Conservation (phyloP, 192 early-diverging fungal species). For the Linnemannia schmuckeri region DNA sequence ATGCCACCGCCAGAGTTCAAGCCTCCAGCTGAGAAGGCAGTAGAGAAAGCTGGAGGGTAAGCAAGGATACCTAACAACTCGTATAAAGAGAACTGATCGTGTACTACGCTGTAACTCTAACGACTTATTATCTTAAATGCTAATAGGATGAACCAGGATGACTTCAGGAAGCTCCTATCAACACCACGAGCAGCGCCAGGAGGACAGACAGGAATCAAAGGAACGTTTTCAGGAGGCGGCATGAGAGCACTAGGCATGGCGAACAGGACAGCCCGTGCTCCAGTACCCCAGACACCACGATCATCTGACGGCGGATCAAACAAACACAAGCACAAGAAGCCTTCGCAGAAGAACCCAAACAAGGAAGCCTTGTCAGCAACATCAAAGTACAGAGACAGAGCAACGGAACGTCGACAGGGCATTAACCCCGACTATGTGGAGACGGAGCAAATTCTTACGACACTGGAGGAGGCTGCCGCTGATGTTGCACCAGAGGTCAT, state of each 20-base stretch:
- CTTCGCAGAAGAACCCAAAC: slow-evolving; percentile 32
- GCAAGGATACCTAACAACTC: background rate
- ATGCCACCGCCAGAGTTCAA: slow-evolving; percentile 54
- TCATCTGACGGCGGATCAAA: slow-evolving; percentile 24
- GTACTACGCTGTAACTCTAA: background rate
- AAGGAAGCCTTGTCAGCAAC: slow-evolving; percentile 36
- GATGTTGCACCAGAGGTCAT: slow-evolving; percentile 61
- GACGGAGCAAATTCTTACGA: slow-evolving; percentile 70
- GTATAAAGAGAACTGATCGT: background rate
- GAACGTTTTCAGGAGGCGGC: slow-evolving; percentile 60
- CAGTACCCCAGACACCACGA: slow-evolving; percentile 31
- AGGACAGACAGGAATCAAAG: slow-evolving; percentile 48
- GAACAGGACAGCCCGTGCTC: slow-evolving; percentile 45
- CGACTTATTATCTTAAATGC: background rate
- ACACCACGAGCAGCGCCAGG: slow-evolving; percentile 71
- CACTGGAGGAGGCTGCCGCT: slow-evolving; percentile 55
- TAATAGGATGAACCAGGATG: slow-evolving; percentile 78
- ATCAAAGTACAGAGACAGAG: slow-evolving; percentile 87
- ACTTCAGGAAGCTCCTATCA: slow-evolving; percentile 81
- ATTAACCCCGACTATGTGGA: slow-evolving; percentile 75
- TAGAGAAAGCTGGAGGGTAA: slow-evolving; percentile 43
- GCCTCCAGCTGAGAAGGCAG: slow-evolving; percentile 41
- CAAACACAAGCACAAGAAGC: slow-evolving; percentile 43
- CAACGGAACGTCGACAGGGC: slow-evolving; percentile 87
- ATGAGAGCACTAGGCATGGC: slow-evolving; percentile 58